Evolutionary conservation across 306 rosid genomes (phyloP).

Genomic region (Dryas alaskensis): DNA sequence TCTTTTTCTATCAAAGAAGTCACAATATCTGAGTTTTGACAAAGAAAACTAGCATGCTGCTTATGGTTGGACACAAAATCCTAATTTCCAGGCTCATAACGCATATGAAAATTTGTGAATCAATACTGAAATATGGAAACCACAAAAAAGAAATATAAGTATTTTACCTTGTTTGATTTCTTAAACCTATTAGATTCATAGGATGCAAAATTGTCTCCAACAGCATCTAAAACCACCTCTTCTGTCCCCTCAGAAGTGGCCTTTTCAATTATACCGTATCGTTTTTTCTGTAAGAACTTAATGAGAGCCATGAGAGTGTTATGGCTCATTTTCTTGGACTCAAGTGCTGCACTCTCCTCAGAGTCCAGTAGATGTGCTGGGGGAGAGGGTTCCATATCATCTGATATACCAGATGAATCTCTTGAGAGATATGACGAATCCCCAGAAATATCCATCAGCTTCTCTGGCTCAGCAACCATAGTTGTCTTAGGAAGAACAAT

Average conservation of each 20-base stretch:
- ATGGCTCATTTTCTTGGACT: constrained; percentile 86
- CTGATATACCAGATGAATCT: constrained; percentile 79
- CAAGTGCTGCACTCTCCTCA: constrained; percentile 65
- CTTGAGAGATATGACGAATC: constrained; percentile 68
- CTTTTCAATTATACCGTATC: constrained; percentile 72
- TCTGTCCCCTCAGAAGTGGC: constrained; percentile 98
- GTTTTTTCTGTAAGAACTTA: constrained; percentile 86
- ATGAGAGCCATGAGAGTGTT: constrained; percentile 97
- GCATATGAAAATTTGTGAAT: not conserved
- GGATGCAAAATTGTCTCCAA: constrained; percentile 64
- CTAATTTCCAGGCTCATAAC: not conserved
- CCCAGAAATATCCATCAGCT: constrained; percentile 56
- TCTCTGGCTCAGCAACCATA: constrained; percentile 64
- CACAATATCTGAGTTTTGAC: not conserved
- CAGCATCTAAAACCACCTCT: constrained; percentile 91
- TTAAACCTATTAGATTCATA: constrained; percentile 54
- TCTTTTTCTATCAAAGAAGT: not conserved
- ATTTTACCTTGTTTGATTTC: constrained; percentile 75
- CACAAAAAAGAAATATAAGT: not conserved
- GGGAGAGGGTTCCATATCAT: constrained; percentile 67
- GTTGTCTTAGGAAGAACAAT: constrained; percentile 80
- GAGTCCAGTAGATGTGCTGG: constrained; percentile 47
- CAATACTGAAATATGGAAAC: constrained; percentile 9
- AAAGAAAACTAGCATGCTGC: not conserved
- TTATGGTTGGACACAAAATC: constrained; percentile 4